Base-by-base conservation (phyloP, 2,329 filamentous ascomycete species). In the Arthrinium puccinioides region DNA sequence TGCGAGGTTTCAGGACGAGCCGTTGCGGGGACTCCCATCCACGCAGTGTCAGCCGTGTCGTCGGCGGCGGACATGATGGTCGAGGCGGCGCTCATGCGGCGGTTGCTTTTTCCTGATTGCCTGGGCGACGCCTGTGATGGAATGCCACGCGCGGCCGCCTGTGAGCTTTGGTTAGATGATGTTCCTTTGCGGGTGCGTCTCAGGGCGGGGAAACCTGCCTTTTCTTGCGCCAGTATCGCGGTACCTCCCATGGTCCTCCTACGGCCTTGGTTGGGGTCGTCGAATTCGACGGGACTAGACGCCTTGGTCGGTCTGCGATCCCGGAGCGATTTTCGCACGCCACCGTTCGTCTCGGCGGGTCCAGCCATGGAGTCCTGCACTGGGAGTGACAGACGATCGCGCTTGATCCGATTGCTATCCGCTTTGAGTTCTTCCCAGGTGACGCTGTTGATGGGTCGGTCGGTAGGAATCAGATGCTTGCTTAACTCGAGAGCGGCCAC, bases 401-500 rank as follows among this genome's bases (percentile, higher is more conserved):
- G 67, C 50, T 82, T 64, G 44, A 70, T 63, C 48, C 79, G 62
- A 37, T 74, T 76, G 16, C 79, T 78, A 53, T 85, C 80, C 1
- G 75, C 75, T 41, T 83, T 82, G 6, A 97, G 70, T 31, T 96
- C 88, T 48, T 94, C 85, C 8, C 81, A 73, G 21, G 70, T 82
- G 59, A 75, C 87, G 61, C 88, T 95, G 36, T 71, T 72, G 0
- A 84, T 88, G 48, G 87, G 78, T 4, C 88, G 76, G 46, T 83
- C 72, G 0, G 68, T 69, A 0, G 90, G 92, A 39, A 96, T 84
- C 16, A 97, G 72, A 5, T 94, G 59, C 54, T 86, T 88, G 51
- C 80, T 85, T 10, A 97, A 65, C 55, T 94, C 88, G 49, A 87
- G 76, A 0, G 86, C 76, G n/a, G 89, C 88, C 20, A 83, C 74